A percentile compares a stretch with the other conserved stretches of the same genome.
Conservation (phyloP, 139 green algal species). For the Coelastrella sp. region DNA sequence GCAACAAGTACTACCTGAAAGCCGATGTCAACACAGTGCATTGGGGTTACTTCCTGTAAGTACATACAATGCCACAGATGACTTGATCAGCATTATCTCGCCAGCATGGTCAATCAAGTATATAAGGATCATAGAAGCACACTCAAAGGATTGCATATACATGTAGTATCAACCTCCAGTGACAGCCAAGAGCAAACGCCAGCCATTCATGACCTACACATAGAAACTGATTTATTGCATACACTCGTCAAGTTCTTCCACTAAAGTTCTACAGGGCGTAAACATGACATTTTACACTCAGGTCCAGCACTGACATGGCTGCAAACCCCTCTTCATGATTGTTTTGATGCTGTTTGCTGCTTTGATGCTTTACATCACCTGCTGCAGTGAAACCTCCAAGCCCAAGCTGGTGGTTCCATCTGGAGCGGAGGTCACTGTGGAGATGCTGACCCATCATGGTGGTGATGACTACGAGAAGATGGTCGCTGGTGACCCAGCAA, state of each 20-base stretch:
- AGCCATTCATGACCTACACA: too few species aligned
- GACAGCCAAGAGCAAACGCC: too few species aligned
- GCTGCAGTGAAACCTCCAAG: background rate
- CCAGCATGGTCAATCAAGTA: background rate
- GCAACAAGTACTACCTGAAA: conserved; percentile 36
- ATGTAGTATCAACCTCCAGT: too few species aligned
- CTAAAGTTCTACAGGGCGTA: too few species aligned
- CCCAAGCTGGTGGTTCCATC: conserved; percentile 54
- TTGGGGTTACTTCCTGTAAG: conserved; percentile 59
- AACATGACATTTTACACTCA: too few species aligned
- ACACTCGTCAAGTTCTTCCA: too few species aligned
- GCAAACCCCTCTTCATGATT: background rate
- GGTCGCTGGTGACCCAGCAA: conserved; percentile 69
- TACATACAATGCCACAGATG: background rate
- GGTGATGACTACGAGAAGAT: conserved; percentile 72
- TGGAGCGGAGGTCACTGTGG: conserved; percentile 68
- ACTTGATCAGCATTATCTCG: background rate
- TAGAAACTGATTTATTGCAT: too few species aligned
- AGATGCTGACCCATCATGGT: conserved; percentile 71
- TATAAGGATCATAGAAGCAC: too few species aligned
- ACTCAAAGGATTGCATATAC: too few species aligned
- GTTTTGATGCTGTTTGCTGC: background rate
- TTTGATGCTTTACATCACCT: background rate
- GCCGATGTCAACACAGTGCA: conserved; percentile 55
- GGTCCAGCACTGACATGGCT: too few species aligned